phyloP scores from a whole-genome alignment of 2,329 filamentous ascomycete species.

The Tolypocladium sp. region DNA sequence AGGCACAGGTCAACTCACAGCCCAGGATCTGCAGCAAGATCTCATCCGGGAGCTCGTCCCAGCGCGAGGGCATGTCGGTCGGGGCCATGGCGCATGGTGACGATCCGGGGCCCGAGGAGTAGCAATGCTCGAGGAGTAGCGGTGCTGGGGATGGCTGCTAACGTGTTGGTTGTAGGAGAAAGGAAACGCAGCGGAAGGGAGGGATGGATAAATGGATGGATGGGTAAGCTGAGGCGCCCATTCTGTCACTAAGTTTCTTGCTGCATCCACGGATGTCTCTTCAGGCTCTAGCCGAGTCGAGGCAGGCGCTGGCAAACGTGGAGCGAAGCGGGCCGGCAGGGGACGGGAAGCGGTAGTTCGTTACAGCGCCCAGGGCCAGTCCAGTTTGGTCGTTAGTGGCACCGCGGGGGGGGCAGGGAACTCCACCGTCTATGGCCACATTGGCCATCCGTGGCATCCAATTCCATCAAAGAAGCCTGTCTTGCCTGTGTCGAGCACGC shows the following conservation, averaged over 20 bases:
- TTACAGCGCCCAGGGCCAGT: background rate
- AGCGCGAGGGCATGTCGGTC: constrained; percentile 11
- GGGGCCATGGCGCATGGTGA: constrained; percentile 18
- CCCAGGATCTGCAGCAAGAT: constrained; percentile 53
- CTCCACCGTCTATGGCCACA: background rate
- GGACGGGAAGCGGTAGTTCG: background rate
- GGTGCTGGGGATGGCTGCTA: background rate
- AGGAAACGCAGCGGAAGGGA: background rate
- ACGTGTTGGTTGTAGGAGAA: background rate
- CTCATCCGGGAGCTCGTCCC: constrained; percentile 52
- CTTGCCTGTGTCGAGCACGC: background rate
- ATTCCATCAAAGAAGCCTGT: background rate
- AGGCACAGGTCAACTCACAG: constrained; percentile 34
- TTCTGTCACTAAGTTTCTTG: background rate
- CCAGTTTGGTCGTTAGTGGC: background rate
- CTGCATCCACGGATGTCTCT: background rate
- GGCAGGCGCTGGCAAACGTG: background rate
- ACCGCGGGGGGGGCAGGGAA: background rate
- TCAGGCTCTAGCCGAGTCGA: background rate
- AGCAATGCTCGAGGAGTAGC: background rate
- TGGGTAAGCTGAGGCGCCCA: background rate
- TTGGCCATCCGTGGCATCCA: background rate
- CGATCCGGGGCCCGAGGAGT: background rate
- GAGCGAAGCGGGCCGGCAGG: background rate
- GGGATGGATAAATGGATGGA: background rate